Base-by-base conservation (phyloP, 1,284 basidiomycete species). In the Ceratobasidium sp. region DNA sequence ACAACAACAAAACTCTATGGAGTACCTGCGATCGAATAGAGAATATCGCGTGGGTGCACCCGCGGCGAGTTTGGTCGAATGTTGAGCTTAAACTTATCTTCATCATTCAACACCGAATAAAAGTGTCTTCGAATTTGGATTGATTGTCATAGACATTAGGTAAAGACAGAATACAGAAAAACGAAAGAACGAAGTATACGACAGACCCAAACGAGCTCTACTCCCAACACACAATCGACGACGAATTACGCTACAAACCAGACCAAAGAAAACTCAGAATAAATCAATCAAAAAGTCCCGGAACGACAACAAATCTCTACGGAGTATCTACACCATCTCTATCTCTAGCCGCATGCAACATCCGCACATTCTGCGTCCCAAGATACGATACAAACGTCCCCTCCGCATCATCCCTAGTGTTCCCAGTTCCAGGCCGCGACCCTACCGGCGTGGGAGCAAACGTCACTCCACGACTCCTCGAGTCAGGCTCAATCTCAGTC, bases 371-470 rank as follows among this genome's bases (percentile, higher is more conserved):
- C 15, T 44, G 48, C 46, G 73, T 54, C 20, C 73, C 73, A 28
- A 75, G 62, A 56, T 75, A 75, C 33, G 73, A 75, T 7, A 75
- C 61, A 65, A 50, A 75, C 28, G 61, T 54, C 9, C 73, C 62
- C 10, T 26, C n/a, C n/a, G 20, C 52, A n/a, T 56, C 59, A 20
- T 23, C 38, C 38, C 13, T 23, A 26, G n/a, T n/a, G 33, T 15
- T 38, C 20, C 38, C 71, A 20, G 44, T 38, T 10, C 46, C 44
- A 20, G 71, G 26, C 33, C 71, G 42, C 40, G 71, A n/a, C 46
- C 46, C n/a, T n/a, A n/a, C 71, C 15, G 71, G 71, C 46, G 73
- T 40, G 33, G 57, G 73, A 50, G 46, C 40, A 44, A 75, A 75
- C 17, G 59, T 66, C n/a, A 75, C 73, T 17, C 38, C 50, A 15